Evolutionary conservation across 805 yeast species (phyloP), one percentile per base, ranked within the genome.

Genomic region (Myxozyma geophila): DNA sequence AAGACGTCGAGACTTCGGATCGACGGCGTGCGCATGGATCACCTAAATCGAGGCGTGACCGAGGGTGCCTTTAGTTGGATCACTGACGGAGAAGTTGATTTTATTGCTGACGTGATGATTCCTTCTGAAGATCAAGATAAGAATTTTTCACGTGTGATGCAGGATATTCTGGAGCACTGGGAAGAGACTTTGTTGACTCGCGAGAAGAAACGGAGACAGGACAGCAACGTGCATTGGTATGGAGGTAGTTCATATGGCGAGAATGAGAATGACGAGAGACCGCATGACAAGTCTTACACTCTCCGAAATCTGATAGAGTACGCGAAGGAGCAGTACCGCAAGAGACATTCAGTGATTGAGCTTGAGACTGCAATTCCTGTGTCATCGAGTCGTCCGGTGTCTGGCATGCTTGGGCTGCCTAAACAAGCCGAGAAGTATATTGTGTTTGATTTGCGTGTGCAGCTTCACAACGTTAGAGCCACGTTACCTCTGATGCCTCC

Each of bases 21-120:
- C 43, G 98, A 95, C 73, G 86, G 91, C 36, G 82, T 95, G 60
- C 87, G 86, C 72, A 83, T 95, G 44, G 96, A 93, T 70, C 98
- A 95, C 76, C 77, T 95, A 62, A 95, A 95, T 73, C 84, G 90
- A 0, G 98, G 98, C 0, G 82, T 90, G 62, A 86, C 87, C 59
- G 70, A 70, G 6, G 99, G 99, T 0, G 97, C 98, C 12, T 91
- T 95, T 76, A 98, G 98, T 7, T 95, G 99, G 99, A 93, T 95
- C 60, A 86, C 90, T 6, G 82, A 84, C 66, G 99, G 99, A 13
- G 86, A 86, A 57, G 98, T 93, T 23, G 98, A 95, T 75, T 87
- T 95, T 87, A 78, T 90, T 67, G 98, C 97, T 7, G 98, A 95
- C 73, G 85, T 93, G 17, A 84, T 87, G 82, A 86, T 92, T 1